Percentiles rank a stretch among this genome's conserved stretches.
These are phyloP conservation scores for Thozetella sp. DNA, from an alignment of 495 filamentous ascomycete genomes.

Conservation along the genomic window DNA sequence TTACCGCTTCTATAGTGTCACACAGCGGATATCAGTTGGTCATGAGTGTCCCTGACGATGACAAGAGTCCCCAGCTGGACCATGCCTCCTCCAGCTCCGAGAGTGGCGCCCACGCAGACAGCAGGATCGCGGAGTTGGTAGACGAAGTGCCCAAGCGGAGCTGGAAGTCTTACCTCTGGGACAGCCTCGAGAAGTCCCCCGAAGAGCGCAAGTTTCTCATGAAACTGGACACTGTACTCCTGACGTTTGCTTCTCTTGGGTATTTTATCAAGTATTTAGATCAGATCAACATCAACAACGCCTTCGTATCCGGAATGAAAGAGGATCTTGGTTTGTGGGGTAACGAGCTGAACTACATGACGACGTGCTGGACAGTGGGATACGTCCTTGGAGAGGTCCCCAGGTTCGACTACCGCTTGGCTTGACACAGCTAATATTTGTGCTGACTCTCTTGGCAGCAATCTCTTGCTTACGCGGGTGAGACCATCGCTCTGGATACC, in stretches of 20 bases:
- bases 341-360: conserved; percentile 52
- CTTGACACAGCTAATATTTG: too few relatives aligned
- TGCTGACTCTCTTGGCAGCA: conserved; percentile 15
- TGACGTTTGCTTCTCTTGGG: conserved; percentile 41
- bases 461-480: conserved; percentile 41
- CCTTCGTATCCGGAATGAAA: conserved; percentile 58
- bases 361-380: conserved; percentile 62
- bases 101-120: not conserved
- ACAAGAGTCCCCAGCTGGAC: not conserved
- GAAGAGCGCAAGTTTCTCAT: conserved; percentile 61
- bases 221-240: conserved; percentile 58
- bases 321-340: conserved; percentile 60
- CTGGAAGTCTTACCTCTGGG: conserved; percentile 54
- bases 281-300: conserved; percentile 39
- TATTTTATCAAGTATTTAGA: conserved; percentile 47
- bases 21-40: not conserved
- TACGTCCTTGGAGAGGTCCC: conserved; percentile 67
- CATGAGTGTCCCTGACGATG: not conserved
- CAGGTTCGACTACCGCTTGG: conserved; percentile 25
- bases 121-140: conserved; percentile 4
- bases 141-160: conserved; percentile 25
- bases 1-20: not conserved
- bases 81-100: not conserved
- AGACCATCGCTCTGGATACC: conserved; percentile 64
- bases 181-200: conserved; percentile 61